Conservation (phyloP, 805 yeast genomes). For the Cyberlindnera petersonii region DNA sequence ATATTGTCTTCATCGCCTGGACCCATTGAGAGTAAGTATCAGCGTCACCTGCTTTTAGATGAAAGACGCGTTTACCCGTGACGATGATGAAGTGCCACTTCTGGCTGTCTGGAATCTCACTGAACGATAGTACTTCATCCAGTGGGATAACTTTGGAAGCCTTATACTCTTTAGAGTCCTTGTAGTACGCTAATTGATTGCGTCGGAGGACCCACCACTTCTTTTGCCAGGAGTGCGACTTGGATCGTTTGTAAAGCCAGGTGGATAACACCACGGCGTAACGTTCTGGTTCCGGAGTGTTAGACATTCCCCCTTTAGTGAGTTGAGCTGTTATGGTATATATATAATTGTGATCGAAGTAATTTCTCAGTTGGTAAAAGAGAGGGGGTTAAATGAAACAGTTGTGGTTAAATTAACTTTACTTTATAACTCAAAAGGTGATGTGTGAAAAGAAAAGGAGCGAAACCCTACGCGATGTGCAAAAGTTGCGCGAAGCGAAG, state of each 20-base stretch:
- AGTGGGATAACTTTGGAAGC: conserved; percentile 32
- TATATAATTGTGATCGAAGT: too few relatives aligned
- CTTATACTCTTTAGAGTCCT: conserved; percentile 36
- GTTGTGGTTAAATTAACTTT: too few relatives aligned
- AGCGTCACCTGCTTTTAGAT: conserved; percentile 20
- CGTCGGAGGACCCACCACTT: conserved; percentile 38
- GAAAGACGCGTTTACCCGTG: conserved; percentile 21
- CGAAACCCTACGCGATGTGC: too few relatives aligned
- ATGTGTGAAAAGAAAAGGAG: too few relatives aligned
- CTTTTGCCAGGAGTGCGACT: conserved; percentile 36
- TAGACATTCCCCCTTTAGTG: neutral
- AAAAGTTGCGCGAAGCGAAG: too few relatives aligned
- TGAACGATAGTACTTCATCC: conserved; percentile 18
- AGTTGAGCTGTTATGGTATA: too few relatives aligned
- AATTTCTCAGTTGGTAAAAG: too few relatives aligned
- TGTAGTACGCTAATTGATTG: conserved; percentile 38
- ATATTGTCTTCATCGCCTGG: conserved; percentile 13
- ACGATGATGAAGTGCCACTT: conserved; percentile 24
- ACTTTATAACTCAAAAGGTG: too few relatives aligned
- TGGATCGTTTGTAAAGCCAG: conserved; percentile 32
- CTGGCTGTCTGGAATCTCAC: conserved; percentile 21
- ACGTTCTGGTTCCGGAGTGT: neutral
- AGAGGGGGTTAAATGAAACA: too few relatives aligned
- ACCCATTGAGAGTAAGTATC: conserved; percentile 24
- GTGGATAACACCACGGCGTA: conserved; percentile 17